Evolutionary conservation across 208 protist species (phyloP), one percentile per base, ranked within the genome.

Genomic region (Phytomonas sp.): DNA sequence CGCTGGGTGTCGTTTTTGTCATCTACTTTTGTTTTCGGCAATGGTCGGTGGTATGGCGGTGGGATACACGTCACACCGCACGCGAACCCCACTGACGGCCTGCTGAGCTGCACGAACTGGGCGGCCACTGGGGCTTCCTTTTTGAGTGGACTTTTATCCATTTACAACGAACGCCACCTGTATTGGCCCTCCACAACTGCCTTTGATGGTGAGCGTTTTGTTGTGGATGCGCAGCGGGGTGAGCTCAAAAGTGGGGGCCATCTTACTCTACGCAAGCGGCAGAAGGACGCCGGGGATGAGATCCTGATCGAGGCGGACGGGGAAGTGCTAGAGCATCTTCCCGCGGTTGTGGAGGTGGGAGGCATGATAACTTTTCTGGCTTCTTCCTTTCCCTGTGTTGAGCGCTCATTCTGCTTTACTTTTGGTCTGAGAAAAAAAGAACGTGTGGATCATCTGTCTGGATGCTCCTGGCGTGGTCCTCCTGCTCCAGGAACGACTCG

Each of bases 11-110:
- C 79, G 72, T 65, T 91, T 33, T 43, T 67, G 0, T 91, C 87
- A 0, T 95, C 85, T 0, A 92, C 84, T 66, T n/a, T 92, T 28
- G 84, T 81, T 32, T 93, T 95, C 74, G 84, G 77, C 7, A 93
- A 92, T 70, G 89, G 89, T 2, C 78, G 85, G 20, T 95, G 84
- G 80, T 95, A 83, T 76, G 89, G 89, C 61, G 89, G 89, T 0
- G 89, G 89, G 23, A 77, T 95, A 75, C 78, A 87, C 70, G 78
- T 93, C 31, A 75, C 83, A 0, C 89, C 89, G 29, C 85, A 92
- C 63, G 89, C 79, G 0, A 76, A 85, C 70, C 89, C 89, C 2
- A 91, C 83, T 13, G 89, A 95, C 46, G 83, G 83, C 9, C 34
- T 83, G 60, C 68, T 95, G 28, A 90, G 81, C 68, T 75, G 77